Evolutionary conservation across 2,329 filamentous ascomycete genomes (phyloP).

Genomic region (Aspergillus fumigatiaffinis): DNA sequence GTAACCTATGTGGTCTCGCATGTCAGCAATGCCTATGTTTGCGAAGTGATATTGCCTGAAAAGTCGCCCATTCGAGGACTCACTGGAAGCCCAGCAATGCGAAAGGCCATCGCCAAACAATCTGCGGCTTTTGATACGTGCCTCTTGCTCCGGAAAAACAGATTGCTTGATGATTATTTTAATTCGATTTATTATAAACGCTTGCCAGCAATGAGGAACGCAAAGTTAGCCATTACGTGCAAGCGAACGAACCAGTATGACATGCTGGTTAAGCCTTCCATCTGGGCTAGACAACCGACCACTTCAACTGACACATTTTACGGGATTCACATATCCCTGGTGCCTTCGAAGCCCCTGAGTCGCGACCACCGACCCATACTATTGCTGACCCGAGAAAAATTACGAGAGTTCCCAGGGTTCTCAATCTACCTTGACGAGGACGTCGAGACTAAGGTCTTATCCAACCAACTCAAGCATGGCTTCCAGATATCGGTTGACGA

Average conservation of each 20-base stretch:
- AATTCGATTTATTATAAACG: conserved; percentile 68
- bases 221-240: conserved; percentile 72
- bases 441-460: conserved; percentile 55
- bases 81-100: conserved; percentile 59
- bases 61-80: conserved; percentile 66
- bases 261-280: conserved; percentile 72
- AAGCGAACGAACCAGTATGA: conserved; percentile 70
- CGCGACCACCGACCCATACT: conserved; percentile 61
- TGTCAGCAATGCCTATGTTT: conserved; percentile 60
- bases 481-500: conserved; percentile 34
- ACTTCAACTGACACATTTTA: conserved; percentile 53
- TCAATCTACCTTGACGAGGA: conserved; percentile 68
- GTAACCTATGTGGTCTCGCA: conserved; percentile 60
- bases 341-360: conserved; percentile 53
- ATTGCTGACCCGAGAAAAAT: conserved; percentile 62
- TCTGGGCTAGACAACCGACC: conserved; percentile 59
- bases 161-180: conserved; percentile 69
- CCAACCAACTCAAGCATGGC: conserved; percentile 41
- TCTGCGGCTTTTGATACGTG: conserved; percentile 86
- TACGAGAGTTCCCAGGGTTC: conserved; percentile 66
- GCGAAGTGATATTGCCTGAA: conserved; percentile 75
- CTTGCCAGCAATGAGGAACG: conserved; percentile 81
- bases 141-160: conserved; percentile 60
- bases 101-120: conserved; percentile 76
- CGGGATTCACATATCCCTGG: conserved; percentile 59